Base-by-base conservation (phyloP, 257 asterid genomes). In the Nyctanthes arbortristis region DNA sequence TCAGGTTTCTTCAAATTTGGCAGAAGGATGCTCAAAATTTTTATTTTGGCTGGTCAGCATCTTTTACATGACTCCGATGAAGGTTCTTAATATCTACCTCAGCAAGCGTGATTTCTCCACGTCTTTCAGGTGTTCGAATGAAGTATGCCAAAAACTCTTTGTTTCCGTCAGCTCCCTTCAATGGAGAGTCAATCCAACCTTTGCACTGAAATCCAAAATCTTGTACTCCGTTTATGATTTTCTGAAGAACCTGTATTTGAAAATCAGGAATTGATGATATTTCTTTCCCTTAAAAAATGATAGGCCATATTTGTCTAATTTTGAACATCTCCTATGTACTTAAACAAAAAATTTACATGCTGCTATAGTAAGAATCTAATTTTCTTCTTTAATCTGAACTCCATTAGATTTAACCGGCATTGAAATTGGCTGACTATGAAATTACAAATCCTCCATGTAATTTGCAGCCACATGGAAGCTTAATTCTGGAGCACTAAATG, bases 161-260 rank as follows among this genome's bases (percentile, higher is more conserved):
- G 80, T 91, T 93, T 33, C 99, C 97, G 14, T 91, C 97, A 18
- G 91, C 99, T 6, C 97, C 99, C 83, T 89, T 89, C 63, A 91
- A 64, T n/a, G 97, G 99, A n/a, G 96, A 93, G 55, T 91, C 96
- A 3, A 93, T 84, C 97, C 97, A 91, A 31, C 99, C 97, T 61
- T 78, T 83, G 79, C 99, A 91, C 47, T 65, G 76, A 65, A 93
- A 91, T 52, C 96, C 95, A 6, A 3, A 78, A 63, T 67, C 82
- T 82, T 89, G 87, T 32, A 93, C 91, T 11, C 99, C 96, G 29
- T 84, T 84, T 70, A 87, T 78, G 76, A 93, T 87, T 84, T 79
- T 91, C 22, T 62, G 87, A 57, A 89, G 71, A 76, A 91, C 96
- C 99, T 93, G 75, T 54, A 61, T 45, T 5, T 8, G 30, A 34